A percentile compares a stretch with the other conserved stretches of the same genome.
phyloP scores from a whole-genome alignment of 2,329 filamentous ascomycete species.

The Corynespora cassiicola region DNA sequence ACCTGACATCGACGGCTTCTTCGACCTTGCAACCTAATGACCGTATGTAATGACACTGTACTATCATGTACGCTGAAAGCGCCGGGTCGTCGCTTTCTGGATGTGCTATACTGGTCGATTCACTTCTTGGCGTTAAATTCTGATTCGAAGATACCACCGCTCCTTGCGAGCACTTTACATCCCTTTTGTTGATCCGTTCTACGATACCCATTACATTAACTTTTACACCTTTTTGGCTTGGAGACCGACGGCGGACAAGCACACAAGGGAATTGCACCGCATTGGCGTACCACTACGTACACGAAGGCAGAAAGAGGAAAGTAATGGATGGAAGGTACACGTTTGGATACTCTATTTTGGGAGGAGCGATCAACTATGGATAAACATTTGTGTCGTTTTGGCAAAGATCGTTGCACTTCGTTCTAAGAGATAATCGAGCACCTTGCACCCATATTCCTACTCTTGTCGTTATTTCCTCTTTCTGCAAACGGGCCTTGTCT shows the following conservation, averaged over 20 bases:
- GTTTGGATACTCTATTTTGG: conserved; percentile 2
- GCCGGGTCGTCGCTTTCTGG: conserved; percentile 19
- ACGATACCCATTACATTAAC: conserved; percentile 48
- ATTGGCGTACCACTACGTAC: neutral
- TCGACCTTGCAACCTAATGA: conserved; percentile 18
- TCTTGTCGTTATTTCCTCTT: no score
- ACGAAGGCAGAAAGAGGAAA: conserved; percentile 8
- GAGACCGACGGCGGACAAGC: conserved; percentile 30
- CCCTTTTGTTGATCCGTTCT: conserved; percentile 29
- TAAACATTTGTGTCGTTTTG: no score
- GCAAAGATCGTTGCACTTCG: no score
- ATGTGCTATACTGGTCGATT: conserved; percentile 7
- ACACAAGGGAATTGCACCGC: conserved; percentile 16
- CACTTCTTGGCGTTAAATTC: conserved; percentile 26
- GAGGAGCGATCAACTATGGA: neutral
- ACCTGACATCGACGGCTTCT: conserved; percentile 7
- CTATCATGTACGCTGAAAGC: conserved; percentile 32
- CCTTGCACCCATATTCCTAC: no score
- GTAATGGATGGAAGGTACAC: conserved; percentile 16
- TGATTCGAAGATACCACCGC: conserved; percentile 36
- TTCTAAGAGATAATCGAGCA: no score
- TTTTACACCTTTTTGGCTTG: conserved; percentile 25
- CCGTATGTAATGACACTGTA: conserved; percentile 40
- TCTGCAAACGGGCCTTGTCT: no score
- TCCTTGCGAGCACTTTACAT: conserved; percentile 25